Conservation (phyloP, 768 basidiomycete species). For the Leccinellum albellum region DNA sequence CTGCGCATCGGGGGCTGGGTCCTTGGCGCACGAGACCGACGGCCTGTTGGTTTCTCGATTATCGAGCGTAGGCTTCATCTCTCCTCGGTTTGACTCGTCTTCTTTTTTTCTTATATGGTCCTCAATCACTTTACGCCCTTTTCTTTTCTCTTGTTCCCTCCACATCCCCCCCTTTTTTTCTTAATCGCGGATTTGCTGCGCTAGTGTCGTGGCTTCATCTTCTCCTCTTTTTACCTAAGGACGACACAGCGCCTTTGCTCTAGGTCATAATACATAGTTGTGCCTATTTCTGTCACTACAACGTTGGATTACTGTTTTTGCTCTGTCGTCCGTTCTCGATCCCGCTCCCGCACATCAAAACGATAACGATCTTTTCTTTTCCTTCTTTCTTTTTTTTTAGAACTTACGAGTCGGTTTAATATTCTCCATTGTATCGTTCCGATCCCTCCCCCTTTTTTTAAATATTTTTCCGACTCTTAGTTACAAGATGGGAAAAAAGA, state of each 20-base stretch:
- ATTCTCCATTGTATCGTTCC: slow-evolving; percentile 8
- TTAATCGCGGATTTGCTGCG: slow-evolving; percentile 18
- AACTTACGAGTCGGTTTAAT: slow-evolving; percentile 22
- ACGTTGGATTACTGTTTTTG: slow-evolving; percentile 32
- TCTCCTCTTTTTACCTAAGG: slow-evolving; percentile 19
- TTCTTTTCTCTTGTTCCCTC: slow-evolving; percentile 9
- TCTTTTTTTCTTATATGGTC: slow-evolving; percentile 6
- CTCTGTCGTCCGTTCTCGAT: slow-evolving; percentile 9
- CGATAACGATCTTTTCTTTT: slow-evolving; percentile 23
- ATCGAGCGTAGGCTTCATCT: slow-evolving; percentile 22
- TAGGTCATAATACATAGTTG: slow-evolving; percentile 27
- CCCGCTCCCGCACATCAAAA: slow-evolving; percentile 14
- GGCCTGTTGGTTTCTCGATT: slow-evolving; percentile 12
- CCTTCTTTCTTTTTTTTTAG: not conserved
- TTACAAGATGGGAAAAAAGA: slow-evolving; percentile 6
- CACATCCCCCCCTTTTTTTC: not conserved
- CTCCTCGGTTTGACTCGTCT: slow-evolving; percentile 6
- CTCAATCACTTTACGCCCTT: slow-evolving; percentile 20
- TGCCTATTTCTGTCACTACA: slow-evolving; percentile 24
- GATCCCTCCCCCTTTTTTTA: not conserved
- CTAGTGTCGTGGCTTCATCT: slow-evolving; percentile 19
- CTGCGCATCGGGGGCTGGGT: slow-evolving; percentile 22
- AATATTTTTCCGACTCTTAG: not conserved
- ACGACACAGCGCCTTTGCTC: slow-evolving; percentile 23
- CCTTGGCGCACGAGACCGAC: slow-evolving; percentile 14